These are phyloP conservation scores for Phanerodontia chrysosporium DNA, from an alignment of 768 basidiomycete species.

Conservation along the genomic window DNA sequence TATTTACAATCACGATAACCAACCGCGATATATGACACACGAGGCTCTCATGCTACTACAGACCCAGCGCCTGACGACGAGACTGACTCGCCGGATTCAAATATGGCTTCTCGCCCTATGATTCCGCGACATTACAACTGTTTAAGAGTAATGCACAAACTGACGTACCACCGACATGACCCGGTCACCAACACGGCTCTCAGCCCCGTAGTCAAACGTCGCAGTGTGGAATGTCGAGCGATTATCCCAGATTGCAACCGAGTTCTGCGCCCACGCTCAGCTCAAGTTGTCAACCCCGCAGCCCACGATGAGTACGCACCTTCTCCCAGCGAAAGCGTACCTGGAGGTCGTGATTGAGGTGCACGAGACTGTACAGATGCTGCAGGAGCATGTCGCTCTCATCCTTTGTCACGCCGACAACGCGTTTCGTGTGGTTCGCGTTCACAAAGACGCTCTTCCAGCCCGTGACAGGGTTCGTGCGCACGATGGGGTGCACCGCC, in stretches of 20 bases:
- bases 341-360: constrained; percentile 58
- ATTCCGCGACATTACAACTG: constrained; percentile 45
- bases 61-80: constrained; percentile 30
- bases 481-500: constrained; percentile 40
- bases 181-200: constrained; percentile 22
- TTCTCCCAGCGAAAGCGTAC: constrained; percentile 38
- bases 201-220: constrained; percentile 24
- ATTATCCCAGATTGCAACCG: constrained; percentile 63
- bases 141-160: constrained; percentile 24
- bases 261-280: constrained; percentile 40
- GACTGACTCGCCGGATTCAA: constrained; percentile 38
- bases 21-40: too few relatives aligned
- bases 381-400: constrained; percentile 48
- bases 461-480: constrained; percentile 57
- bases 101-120: constrained; percentile 51
- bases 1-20: too few relatives aligned
- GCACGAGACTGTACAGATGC: constrained; percentile 44
- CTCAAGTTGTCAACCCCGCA: not conserved
- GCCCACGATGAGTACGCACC: constrained; percentile 19
- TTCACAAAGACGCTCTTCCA: constrained; percentile 57
- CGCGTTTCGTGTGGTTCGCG: constrained; percentile 49
- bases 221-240: constrained; percentile 44
- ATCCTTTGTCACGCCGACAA: constrained; percentile 47
- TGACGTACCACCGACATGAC: not conserved
- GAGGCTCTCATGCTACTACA: too few relatives aligned